A percentile compares a stretch with the other conserved stretches of the same genome.
Conservation (phyloP, 2,329 filamentous ascomycete genomes). For the Malbranchea cinnamomea region DNA sequence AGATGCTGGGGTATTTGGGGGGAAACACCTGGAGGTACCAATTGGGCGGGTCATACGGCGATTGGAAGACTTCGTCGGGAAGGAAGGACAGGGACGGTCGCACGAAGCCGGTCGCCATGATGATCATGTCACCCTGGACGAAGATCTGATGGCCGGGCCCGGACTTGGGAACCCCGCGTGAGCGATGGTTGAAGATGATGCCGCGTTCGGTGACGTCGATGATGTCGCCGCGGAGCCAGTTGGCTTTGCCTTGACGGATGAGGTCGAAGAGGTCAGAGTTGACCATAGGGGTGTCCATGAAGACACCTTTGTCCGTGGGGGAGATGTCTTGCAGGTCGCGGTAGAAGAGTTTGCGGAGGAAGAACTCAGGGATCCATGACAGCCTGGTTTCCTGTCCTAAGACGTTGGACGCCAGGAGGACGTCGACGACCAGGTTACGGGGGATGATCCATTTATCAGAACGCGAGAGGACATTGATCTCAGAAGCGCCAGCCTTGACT, state of each 20-base stretch:
- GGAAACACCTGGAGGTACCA: conserved; percentile 87
- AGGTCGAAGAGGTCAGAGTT: conserved; percentile 68
- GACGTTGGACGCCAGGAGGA: conserved; percentile 60
- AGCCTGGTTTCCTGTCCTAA: conserved; percentile 62
- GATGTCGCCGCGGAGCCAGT: conserved; percentile 74
- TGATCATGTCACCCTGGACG: conserved; percentile 58
- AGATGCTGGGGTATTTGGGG: conserved; percentile 55
- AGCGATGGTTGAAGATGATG: conserved; percentile 55
- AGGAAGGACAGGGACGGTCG: conserved; percentile 60
- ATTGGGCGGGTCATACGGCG: conserved; percentile 63
- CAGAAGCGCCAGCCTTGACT: conserved; percentile 46
- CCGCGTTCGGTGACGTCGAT: conserved; percentile 47
- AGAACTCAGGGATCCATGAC: conserved; percentile 61
- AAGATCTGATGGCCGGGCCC: conserved; percentile 54
- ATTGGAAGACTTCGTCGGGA: conserved; percentile 54
- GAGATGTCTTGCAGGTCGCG: conserved; percentile 62
- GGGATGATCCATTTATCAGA: conserved; percentile 83
- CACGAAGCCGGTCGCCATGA: conserved; percentile 73
- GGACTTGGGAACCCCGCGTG: conserved; percentile 57
- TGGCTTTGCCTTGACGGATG: conserved; percentile 54
- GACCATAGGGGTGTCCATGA: conserved; percentile 74
- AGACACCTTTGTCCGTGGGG: conserved; percentile 56
- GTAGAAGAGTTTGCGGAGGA: conserved; percentile 69
- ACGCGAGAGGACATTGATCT: conserved; percentile 58
- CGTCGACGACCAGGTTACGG: conserved; percentile 59